These are phyloP conservation scores for Hymenoscyphus albidus DNA, from an alignment of 2,329 filamentous ascomycete species.

Conservation along the genomic window DNA sequence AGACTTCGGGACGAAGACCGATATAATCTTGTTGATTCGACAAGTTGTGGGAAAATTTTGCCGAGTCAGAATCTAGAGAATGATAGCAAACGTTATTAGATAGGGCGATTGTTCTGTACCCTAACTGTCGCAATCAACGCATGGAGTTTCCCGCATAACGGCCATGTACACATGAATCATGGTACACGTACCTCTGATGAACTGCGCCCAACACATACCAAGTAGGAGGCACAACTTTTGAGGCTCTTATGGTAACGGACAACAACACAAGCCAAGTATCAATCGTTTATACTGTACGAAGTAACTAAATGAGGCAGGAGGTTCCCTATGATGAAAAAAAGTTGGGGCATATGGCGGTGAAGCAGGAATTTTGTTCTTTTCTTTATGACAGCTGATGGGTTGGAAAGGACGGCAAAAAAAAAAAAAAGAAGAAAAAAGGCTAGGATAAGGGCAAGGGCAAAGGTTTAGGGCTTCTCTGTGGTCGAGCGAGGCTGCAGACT, in stretches of 20 bases:
- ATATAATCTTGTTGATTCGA: not conserved
- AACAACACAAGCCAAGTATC: not conserved
- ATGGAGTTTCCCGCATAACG: not conserved
- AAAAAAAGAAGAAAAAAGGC: not conserved
- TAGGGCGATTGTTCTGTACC: not conserved
- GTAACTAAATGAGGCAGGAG: slow-evolving; percentile 1
- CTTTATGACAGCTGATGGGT: not conserved
- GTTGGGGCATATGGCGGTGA: not conserved
- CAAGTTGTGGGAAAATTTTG: not conserved
- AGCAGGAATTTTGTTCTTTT: not conserved
- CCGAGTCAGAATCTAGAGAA: not conserved
- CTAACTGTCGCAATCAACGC: not conserved
- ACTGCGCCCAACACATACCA: not conserved
- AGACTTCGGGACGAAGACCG: not conserved
- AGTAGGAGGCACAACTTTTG: not conserved
- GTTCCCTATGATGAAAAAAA: not conserved
- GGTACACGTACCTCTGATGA: not conserved
- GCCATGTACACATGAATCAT: slow-evolving; percentile 1
- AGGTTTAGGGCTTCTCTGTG: slow-evolving; percentile 3
- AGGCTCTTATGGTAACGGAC: not conserved
- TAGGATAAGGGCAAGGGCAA: slow-evolving; percentile 5
- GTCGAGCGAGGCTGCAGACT: not conserved
- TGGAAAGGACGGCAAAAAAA: not conserved
- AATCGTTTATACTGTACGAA: not conserved
- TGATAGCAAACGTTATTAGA: not conserved